Conservation (phyloP, 345 rosid genomes). For the Carallia brachiata region DNA sequence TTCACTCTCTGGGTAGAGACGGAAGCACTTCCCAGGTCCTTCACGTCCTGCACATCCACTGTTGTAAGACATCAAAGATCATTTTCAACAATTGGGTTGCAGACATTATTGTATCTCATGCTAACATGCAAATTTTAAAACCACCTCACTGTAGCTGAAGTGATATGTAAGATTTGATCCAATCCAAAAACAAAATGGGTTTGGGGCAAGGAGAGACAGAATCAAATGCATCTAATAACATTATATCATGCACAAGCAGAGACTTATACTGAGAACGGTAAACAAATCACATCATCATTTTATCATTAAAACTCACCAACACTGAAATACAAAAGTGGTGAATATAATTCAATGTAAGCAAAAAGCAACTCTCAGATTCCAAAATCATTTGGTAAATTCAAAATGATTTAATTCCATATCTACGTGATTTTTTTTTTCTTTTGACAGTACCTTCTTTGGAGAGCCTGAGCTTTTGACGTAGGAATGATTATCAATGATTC, state of each 20-base stretch:
- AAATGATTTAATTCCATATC: neutral
- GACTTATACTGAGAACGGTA: neutral
- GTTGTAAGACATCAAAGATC: slow-evolving; percentile 24
- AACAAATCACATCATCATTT: neutral
- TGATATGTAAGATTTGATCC: neutral
- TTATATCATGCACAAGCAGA: neutral
- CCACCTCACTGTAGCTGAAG: neutral
- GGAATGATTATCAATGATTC: slow-evolving; percentile 76
- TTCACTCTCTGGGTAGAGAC: slow-evolving; percentile 84
- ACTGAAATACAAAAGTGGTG: too few relatives aligned
- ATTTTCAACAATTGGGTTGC: slow-evolving; percentile 5
- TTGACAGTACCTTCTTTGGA: slow-evolving; percentile 70
- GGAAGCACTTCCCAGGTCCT: slow-evolving; percentile 92
- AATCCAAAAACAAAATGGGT: neutral
- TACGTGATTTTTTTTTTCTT: neutral
- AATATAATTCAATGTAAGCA: neutral
- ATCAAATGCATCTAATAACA: neutral
- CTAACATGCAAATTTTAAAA: neutral
- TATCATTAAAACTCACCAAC: neutral
- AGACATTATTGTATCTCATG: neutral
- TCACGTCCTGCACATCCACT: slow-evolving; percentile 99
- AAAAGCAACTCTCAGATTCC: neutral
- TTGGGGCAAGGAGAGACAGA: neutral
- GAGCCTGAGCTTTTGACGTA: slow-evolving; percentile 85
- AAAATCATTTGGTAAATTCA: slow-evolving; percentile 15